Evolutionary conservation across 192 early-diverging fungal species (phyloP).

Genomic region (Coemansia sp.): DNA sequence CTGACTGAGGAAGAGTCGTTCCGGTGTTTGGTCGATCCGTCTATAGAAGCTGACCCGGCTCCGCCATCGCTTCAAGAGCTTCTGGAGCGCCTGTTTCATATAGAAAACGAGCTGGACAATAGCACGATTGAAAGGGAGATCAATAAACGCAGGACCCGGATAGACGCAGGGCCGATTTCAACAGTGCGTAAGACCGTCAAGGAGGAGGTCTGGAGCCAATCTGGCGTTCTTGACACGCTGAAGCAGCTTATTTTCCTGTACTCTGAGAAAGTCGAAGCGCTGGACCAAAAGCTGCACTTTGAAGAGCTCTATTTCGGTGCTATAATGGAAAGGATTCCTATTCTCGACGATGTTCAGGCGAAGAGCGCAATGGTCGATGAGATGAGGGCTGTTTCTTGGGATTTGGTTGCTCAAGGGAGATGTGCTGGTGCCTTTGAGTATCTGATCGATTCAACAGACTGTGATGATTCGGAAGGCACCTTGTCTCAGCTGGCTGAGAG

Average conservation of each 20-base stretch:
- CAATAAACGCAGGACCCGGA: conserved; percentile 61
- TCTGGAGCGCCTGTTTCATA: conserved; percentile 42
- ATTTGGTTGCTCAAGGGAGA: conserved; percentile 18
- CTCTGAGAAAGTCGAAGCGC: conserved; percentile 4
- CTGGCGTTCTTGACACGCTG: conserved; percentile 50
- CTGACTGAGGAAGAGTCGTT: conserved; percentile 16
- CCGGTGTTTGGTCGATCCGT: conserved; percentile 13
- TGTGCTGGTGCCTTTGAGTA: conserved; percentile 37
- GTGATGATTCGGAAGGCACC: not conserved
- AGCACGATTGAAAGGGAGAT: conserved; percentile 62
- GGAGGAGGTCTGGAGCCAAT: conserved; percentile 63
- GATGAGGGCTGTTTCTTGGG: conserved; percentile 20
- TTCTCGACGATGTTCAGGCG: conserved; percentile 7
- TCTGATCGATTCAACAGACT: conserved; percentile 27
- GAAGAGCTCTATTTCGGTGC: conserved; percentile 32
- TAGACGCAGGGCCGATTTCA: conserved; percentile 64
- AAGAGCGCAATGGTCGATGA: conserved; percentile 16
- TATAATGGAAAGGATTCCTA: conserved; percentile 20
- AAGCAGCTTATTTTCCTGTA: conserved; percentile 18
- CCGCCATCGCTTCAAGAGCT: conserved; percentile 27
- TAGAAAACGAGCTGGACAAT: conserved; percentile 50
- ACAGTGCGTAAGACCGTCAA: conserved; percentile 63
- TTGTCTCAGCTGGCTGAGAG: conserved; percentile 7
- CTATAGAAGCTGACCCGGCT: conserved; percentile 4
- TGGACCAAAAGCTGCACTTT: conserved; percentile 8